Conservation (phyloP, 352 stramenopile genomes). For the Globisporangium polare region DNA sequence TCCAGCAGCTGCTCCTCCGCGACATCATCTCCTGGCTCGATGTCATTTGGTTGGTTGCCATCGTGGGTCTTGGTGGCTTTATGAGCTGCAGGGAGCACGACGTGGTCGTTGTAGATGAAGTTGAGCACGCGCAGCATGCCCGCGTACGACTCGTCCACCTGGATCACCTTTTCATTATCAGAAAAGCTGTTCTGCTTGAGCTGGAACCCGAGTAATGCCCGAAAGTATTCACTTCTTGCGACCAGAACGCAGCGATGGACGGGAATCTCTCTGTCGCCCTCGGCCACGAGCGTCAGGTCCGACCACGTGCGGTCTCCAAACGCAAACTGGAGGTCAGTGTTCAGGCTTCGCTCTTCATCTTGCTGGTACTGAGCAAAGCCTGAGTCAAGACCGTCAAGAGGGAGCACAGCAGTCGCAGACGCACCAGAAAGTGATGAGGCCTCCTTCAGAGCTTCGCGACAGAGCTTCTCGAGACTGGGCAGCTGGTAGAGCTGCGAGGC, state of each 20-base stretch:
- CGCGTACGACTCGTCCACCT: constrained; percentile 55
- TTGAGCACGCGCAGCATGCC: constrained; percentile 49
- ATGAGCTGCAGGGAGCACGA: constrained; percentile 14
- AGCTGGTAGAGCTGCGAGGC: constrained; percentile 44
- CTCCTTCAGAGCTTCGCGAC: constrained; percentile 23
- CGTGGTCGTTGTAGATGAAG: constrained; percentile 74
- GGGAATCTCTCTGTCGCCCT: constrained; percentile 29
- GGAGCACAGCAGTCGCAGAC: not conserved
- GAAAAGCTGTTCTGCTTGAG: constrained; percentile 1
- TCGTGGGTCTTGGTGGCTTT: not conserved
- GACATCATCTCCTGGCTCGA: constrained; percentile 3
- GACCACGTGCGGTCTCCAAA: constrained; percentile 42
- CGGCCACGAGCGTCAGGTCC: constrained; percentile 49
- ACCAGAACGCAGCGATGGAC: constrained; percentile 63
- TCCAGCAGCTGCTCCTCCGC: constrained; percentile 47
- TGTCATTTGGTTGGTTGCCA: not conserved
- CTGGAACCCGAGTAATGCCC: constrained; percentile 42
- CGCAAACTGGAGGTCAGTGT: constrained; percentile 44
- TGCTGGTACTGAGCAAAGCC: not conserved
- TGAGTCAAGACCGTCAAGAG: constrained; percentile 7
- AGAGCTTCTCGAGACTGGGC: constrained; percentile 34
- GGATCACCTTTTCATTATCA: constrained; percentile 17
- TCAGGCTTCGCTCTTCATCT: constrained; percentile 23
- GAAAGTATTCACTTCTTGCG: constrained; percentile 69
- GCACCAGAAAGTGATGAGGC: constrained; percentile 12